Percentiles rank a stretch among this genome's conserved stretches.
These are phyloP conservation scores for Piper longum DNA, from an alignment of 164 flowering plant species.

Conservation along the genomic window DNA sequence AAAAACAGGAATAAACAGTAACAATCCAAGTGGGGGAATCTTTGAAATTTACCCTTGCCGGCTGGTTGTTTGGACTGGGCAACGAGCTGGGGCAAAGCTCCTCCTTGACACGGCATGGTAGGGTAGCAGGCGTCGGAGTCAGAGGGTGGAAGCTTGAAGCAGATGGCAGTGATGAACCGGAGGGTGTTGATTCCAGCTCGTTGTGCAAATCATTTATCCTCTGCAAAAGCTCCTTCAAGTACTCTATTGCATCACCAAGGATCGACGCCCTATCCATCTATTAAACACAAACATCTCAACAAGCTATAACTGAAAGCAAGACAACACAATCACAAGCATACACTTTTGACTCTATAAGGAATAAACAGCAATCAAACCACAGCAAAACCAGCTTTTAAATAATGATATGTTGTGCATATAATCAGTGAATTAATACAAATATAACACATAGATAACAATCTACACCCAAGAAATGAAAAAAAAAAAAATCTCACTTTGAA, in stretches of 20 bases:
- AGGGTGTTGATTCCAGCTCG: conserved; percentile 42
- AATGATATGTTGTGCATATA: too few relatives aligned
- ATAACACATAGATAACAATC: too few relatives aligned
- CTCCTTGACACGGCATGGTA: conserved; percentile 44
- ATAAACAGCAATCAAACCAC: too few relatives aligned
- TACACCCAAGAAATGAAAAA: too few relatives aligned
- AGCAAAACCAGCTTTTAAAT: too few relatives aligned
- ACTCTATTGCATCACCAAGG: conserved; percentile 59
- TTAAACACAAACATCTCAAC: too few relatives aligned
- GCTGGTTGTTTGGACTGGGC: conserved; percentile 47
- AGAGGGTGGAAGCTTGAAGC: conserved; percentile 35
- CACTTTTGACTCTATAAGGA: too few relatives aligned
- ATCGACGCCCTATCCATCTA: conserved; percentile 68
- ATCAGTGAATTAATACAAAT: too few relatives aligned
- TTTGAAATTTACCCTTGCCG: conserved; percentile 33
- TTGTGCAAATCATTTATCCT: conserved; percentile 52
- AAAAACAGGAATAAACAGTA: neutral
- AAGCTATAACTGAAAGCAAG: too few relatives aligned
- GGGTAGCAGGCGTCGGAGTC: conserved; percentile 38
- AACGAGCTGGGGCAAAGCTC: conserved; percentile 42
- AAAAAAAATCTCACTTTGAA: too few relatives aligned
- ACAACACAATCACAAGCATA: too few relatives aligned
- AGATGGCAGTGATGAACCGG: conserved; percentile 27
- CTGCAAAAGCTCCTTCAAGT: conserved; percentile 58
- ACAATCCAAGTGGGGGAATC: too few relatives aligned